These are phyloP conservation scores for Lepraria neglecta DNA, from an alignment of 495 filamentous ascomycete genomes.

Conservation along the genomic window DNA sequence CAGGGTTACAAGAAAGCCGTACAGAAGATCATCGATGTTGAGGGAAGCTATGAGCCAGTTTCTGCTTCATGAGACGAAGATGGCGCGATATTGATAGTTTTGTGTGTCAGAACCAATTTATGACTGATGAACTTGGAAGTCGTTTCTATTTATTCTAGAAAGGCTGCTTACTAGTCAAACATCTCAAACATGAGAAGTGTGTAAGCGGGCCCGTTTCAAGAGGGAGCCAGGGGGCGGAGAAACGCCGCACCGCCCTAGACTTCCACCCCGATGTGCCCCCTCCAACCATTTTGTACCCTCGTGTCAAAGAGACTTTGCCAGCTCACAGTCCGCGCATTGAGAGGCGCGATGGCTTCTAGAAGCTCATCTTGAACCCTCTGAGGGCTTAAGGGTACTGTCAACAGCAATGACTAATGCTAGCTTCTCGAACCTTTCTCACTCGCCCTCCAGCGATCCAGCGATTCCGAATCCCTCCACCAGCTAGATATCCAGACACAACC, in stretches of 20 bases:
- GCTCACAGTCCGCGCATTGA: background rate
- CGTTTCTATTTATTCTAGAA: background rate
- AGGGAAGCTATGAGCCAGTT: constrained; percentile 37
- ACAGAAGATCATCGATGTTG: constrained; percentile 55
- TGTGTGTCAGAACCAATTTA: too few species aligned
- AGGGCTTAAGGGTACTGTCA: background rate
- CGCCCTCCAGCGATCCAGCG: background rate
- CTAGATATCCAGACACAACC: background rate
- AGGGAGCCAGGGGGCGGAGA: too few species aligned
- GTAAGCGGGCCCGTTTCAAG: too few species aligned
- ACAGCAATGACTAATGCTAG: background rate
- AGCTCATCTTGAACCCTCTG: background rate
- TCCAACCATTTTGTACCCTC: background rate
- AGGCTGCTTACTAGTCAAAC: background rate
- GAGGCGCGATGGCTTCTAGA: background rate
- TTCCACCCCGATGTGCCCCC: background rate
- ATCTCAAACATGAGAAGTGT: background rate
- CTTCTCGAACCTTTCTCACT: background rate
- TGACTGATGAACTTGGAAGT: background rate
- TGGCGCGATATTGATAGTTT: too few species aligned
- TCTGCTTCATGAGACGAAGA: background rate
- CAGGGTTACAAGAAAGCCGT: constrained; percentile 57
- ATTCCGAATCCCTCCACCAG: background rate
- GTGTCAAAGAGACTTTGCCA: background rate
- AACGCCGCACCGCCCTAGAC: background rate